Evolutionary conservation across 1,139 yeast genomes (phyloP).

Genomic region (Cylindricascospora bacillispora): DNA sequence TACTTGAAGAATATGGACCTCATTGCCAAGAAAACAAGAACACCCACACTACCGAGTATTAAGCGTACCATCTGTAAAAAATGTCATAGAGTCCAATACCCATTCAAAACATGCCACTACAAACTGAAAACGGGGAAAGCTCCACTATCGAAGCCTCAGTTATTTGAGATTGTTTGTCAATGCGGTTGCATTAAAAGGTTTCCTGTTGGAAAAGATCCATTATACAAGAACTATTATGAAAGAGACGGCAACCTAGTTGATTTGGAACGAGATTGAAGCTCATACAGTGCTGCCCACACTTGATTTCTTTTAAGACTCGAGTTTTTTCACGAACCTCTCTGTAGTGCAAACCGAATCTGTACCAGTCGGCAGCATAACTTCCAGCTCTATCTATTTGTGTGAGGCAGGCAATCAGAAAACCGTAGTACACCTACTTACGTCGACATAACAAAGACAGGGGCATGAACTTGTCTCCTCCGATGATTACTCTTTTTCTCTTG

Average conservation of each 20-base stretch:
- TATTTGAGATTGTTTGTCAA: conserved; percentile 11
- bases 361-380: not conserved
- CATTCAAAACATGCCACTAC: not conserved
- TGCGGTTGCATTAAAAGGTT: conserved; percentile 18
- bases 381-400: too few relatives aligned
- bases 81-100: conserved; percentile 10
- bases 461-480: too few relatives aligned
- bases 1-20: conserved; percentile 16
- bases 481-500: too few relatives aligned
- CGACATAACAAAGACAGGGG: too few relatives aligned
- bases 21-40: conserved; percentile 20
- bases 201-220: conserved; percentile 15
- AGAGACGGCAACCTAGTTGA: conserved; percentile 9
- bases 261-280: too few relatives aligned
- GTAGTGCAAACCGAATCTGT: not conserved
- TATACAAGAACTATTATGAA: conserved; percentile 15
- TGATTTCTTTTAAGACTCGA: too few relatives aligned
- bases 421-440: too few relatives aligned
- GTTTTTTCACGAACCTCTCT: not conserved
- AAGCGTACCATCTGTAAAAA: conserved; percentile 21
- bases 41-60: conserved; percentile 15
- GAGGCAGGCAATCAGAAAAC: too few relatives aligned
- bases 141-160: too few relatives aligned
- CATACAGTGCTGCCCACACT: too few relatives aligned
- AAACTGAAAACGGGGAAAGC: too few relatives aligned